phyloP scores from a whole-genome alignment of 78 protist species.

The Acrasis kona region DNA sequence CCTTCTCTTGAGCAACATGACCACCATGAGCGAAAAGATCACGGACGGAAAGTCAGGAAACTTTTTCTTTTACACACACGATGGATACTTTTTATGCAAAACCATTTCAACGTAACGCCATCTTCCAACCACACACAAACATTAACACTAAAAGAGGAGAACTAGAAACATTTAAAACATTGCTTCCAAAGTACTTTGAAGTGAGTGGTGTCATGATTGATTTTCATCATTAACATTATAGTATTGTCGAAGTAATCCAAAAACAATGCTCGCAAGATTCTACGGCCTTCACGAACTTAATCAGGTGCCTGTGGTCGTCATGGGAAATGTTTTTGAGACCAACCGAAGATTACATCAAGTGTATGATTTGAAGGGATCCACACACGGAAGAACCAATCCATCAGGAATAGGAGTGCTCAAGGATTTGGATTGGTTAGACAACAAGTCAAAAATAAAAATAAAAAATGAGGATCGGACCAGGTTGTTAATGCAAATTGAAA shows the following conservation, averaged over 20 bases:
- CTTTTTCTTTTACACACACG: constrained; percentile 16
- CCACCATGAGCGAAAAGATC: not conserved
- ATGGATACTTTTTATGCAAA: constrained; percentile 25
- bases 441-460: not conserved
- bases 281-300: constrained; percentile 7
- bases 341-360: constrained; percentile 41
- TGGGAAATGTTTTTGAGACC: constrained; percentile 75
- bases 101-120: constrained; percentile 23
- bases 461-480: not conserved
- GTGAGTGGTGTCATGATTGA: not conserved
- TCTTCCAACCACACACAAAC: no score
- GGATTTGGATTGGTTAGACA: constrained; percentile 24
- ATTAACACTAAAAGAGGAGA: no score
- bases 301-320: constrained; percentile 72
- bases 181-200: not conserved
- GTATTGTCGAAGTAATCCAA: not conserved
- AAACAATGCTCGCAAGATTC: constrained; percentile 13
- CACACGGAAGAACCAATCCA: constrained; percentile 6
- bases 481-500: constrained; percentile 13
- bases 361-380: constrained; percentile 76
- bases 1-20: not conserved
- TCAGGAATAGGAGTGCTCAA: not conserved
- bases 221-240: not conserved
- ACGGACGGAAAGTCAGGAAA: constrained; percentile 30
- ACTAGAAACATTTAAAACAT: not conserved